Evolutionary conservation across 2,329 filamentous ascomycete species (phyloP).

Genomic region (Exophiala lecanii-corni): DNA sequence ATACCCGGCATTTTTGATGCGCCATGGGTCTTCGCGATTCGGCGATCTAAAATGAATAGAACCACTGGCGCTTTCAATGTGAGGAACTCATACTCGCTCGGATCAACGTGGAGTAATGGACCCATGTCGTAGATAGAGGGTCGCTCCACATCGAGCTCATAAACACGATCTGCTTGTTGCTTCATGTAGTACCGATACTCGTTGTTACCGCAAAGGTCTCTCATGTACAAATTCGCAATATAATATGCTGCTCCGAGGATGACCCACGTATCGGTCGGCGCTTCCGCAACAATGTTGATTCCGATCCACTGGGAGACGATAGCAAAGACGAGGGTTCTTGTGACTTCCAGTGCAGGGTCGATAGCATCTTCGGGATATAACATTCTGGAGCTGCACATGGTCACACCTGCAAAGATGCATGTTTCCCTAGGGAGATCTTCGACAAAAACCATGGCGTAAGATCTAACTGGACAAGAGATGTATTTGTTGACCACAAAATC

Average conservation of each 20-base stretch:
- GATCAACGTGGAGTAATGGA: conserved; percentile 69
- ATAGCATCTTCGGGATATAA: conserved; percentile 81
- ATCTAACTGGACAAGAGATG: conserved; percentile 83
- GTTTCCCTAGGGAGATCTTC: conserved; percentile 79
- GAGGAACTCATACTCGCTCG: conserved; percentile 86
- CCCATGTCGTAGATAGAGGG: conserved; percentile 81
- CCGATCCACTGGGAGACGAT: conserved; percentile 92
- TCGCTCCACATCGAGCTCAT: conserved; percentile 73
- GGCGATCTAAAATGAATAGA: conserved; percentile 87
- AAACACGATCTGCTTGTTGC: conserved; percentile 72
- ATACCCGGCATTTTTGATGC: conserved; percentile 80
- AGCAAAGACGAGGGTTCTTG: conserved; percentile 73
- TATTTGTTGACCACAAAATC: conserved; percentile 87
- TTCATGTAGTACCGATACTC: conserved; percentile 91
- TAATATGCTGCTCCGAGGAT: conserved; percentile 87
- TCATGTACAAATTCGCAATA: conserved; percentile 92
- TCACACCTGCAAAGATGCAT: conserved; percentile 72
- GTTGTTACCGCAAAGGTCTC: conserved; percentile 85
- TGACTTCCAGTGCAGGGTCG: conserved; percentile 77
- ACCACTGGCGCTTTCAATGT: conserved; percentile 84
- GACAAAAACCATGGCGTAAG: conserved; percentile 90
- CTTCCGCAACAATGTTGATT: conserved; percentile 82
- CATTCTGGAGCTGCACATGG: conserved; percentile 79
- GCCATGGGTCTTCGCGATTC: conserved; percentile 81
- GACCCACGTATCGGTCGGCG: conserved; percentile 78